Evolutionary conservation across 148 eudicot genomes (phyloP), one percentile per base, ranked within the genome.

Genomic region (Arctostaphylos glauca): DNA sequence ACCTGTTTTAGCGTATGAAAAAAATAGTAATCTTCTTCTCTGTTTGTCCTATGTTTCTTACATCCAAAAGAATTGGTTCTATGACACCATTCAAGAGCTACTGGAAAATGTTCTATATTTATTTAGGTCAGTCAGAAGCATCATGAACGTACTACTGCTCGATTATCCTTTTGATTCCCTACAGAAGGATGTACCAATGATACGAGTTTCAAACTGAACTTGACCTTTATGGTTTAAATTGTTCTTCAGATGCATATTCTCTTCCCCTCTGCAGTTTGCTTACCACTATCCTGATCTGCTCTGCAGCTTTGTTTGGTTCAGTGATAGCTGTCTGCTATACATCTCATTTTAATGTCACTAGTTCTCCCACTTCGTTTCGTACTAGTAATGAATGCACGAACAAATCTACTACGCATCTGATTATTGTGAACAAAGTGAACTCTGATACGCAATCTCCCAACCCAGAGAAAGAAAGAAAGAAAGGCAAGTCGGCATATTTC

Each of bases 1-100:
- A 72, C 94, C 94, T 91, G 43, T 83, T 54, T 25, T 47, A 55
- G 70, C 25, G 73, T 48, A 46, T 53, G 41, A 13, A 15, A 74
- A 48, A 21, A 5, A 62, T 72, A 73, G 19, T 54, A 25, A 48
- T 43, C 9, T 59, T 9, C 19, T 44, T 44, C 2, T 43, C 41
- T 43, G 41, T 59, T 78, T 58, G 31, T 19, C 18, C 5, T 41
- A 59, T 5, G 18, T 38, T 38, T 78, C 25, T 72, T 58, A 19
- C 25, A 19, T 46, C 16, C 16, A 56, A 55, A 77, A 58, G 48
- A 55, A 56, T 41, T 58, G 49, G 49, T 19, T 78, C 13, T 78
- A 78, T 9, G 49, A 41, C 16, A n/a, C 19, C 25, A 56, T 15
- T 44, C 21, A 21, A 43, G 21, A 59, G 38, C 67, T 46, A 58